Evolutionary conservation across 139 green algal species (phyloP), one percentile per base, ranked within the genome.

Genomic region (Tetradesmus obliquus): DNA sequence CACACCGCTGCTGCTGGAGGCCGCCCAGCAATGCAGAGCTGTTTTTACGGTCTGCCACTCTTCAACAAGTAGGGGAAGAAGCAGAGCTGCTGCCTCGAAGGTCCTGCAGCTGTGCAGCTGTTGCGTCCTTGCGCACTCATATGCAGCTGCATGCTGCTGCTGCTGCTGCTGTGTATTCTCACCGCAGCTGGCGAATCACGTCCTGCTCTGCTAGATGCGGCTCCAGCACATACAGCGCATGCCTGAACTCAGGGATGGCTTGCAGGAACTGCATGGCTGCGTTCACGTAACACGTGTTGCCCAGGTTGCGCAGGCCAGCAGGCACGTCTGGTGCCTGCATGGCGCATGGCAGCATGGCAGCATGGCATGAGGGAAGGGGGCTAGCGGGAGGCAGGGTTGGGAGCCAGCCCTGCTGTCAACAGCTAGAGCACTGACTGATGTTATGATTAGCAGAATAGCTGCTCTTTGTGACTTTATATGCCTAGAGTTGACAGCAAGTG

Each of bases 221-320:
- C 82, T 94, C 93, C 45, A 95, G 82, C 74, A 66, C n/a, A 74
- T 95, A 97, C 57, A 99, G 84, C 3, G 91, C 94, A 57, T 93
- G 69, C 12, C 96, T 93, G 91, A 99, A 97, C 3, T 91, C 88
- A 8, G 88, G 90, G 13, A 95, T 95, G 62, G 94, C 93, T 91
- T 96, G 97, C 53, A 99, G 93, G 91, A 96, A 97, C 94, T 99
- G 97, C 80, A 99, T 93, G 51, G 96, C 97, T 13, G 90, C 94
- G 92, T 98, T 98, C 9, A 97, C 95, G 91, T 99, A 99, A 95
- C 97, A 99, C 5, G 97, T 98, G 93, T 97, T 97, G 74, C 97
- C 97, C 13, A 98, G 93, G 93, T 99, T 99, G 82, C 91, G 92
- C 71, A 99, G 91, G 0, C 97, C 97, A 17, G 92, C 93, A 0